These are phyloP conservation scores for Boletellus ananas DNA, from an alignment of 768 basidiomycete genomes.

Conservation along the genomic window DNA sequence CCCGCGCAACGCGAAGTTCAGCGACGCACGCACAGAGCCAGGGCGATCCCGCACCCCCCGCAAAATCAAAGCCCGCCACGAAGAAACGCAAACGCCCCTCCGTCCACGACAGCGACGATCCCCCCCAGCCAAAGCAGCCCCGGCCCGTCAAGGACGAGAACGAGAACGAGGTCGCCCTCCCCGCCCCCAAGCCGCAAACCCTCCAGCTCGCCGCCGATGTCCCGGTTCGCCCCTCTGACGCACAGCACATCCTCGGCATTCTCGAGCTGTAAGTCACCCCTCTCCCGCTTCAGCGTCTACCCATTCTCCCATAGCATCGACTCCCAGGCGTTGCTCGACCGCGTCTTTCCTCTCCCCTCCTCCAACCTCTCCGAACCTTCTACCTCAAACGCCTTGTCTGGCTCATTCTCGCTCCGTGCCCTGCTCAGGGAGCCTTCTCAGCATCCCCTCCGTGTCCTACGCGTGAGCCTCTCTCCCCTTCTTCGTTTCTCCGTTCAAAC, in stretches of 20 bases:
- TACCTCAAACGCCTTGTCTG: conserved; percentile 34
- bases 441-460: conserved; percentile 52
- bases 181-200: conserved; percentile 17
- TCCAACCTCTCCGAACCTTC: conserved; percentile 38
- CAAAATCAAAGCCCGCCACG: conserved; percentile 30
- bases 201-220: conserved; percentile 44
- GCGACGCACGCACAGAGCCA: conserved; percentile 37
- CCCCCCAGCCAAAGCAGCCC: conserved; percentile 46
- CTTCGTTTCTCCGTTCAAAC: conserved; percentile 11
- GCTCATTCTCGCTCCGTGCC: conserved; percentile 49
- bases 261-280: conserved; percentile 46
- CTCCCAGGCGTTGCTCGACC: conserved; percentile 73
- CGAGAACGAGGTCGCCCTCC: conserved; percentile 18
- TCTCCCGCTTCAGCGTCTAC: not conserved
- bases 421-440: conserved; percentile 52
- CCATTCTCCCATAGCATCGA: conserved; percentile 47
- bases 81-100: conserved; percentile 71
- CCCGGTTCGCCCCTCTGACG: conserved; percentile 43
- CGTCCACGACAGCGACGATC: conserved; percentile 43
- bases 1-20: conserved; percentile 69
- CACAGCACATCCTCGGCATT: conserved; percentile 55
- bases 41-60: conserved; percentile 29
- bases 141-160: conserved; percentile 37
- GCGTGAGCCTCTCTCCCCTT: conserved; percentile 41
- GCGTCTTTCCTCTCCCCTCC: conserved; percentile 60